These are phyloP conservation scores for Talaromyces proteolyticus DNA, from an alignment of 495 filamentous ascomycete genomes.

Conservation along the genomic window DNA sequence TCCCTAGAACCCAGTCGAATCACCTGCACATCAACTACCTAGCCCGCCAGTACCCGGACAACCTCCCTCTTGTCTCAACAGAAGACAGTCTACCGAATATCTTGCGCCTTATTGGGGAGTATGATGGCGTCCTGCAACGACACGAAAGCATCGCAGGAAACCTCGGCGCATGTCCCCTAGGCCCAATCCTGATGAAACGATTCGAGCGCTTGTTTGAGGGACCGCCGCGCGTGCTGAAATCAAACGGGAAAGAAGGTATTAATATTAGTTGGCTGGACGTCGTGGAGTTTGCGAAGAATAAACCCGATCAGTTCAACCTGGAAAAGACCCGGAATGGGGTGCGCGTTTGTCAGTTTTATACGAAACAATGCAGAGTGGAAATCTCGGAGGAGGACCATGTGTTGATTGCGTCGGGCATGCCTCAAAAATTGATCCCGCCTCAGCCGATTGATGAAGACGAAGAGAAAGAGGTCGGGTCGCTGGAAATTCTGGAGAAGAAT, in stretches of 20 bases:
- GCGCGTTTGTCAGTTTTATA: conserved; percentile 72
- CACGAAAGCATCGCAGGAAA: conserved; percentile 84
- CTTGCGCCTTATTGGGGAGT: conserved; percentile 65
- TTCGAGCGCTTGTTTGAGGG: conserved; percentile 85
- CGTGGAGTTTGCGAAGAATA: conserved; percentile 74
- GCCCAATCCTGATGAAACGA: conserved; percentile 75
- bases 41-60: conserved; percentile 54
- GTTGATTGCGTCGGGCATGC: conserved; percentile 71
- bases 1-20: conserved; percentile 48
- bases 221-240: conserved; percentile 61
- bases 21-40: conserved; percentile 81
- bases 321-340: conserved; percentile 60
- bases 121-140: conserved; percentile 75
- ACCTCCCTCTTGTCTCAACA: conserved; percentile 54
- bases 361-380: conserved; percentile 75
- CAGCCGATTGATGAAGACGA: conserved; percentile 83
- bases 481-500: conserved; percentile 77
- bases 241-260: conserved; percentile 56
- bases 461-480: conserved; percentile 72
- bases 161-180: conserved; percentile 75
- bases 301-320: conserved; percentile 73
- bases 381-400: conserved; percentile 85
- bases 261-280: conserved; percentile 77
- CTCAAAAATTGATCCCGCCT: conserved; percentile 77
- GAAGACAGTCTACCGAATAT: conserved; percentile 57